Evolutionary conservation across 176 grass and related monocot species (phyloP), one percentile per base, ranked within the genome.

Genomic region (Aegilops longissima): DNA sequence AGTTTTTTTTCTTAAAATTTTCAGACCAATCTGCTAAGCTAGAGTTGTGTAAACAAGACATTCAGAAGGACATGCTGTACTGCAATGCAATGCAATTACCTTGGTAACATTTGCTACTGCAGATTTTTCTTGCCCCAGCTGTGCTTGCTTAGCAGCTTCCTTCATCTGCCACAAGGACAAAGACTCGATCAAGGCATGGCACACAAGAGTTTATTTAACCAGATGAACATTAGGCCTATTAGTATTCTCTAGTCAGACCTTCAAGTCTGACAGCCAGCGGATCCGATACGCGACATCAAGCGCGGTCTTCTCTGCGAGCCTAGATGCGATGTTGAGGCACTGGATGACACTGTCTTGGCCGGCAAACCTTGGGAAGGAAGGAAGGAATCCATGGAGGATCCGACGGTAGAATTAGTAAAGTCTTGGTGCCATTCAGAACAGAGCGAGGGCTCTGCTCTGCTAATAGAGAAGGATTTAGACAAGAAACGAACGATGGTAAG

Each of bases 211-310:
- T 61, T 4, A 61, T 24, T 17, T 80, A 27, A n/a, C 10, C 44
- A 27, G 9, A 33, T 8, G 5, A 70, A 34, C 6, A 74, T 0
- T 2, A 16, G 17, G 66, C 17, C 24, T 51, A 27, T 44, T 2
- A 2, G 14, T 6, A 20, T 58, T 58, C 52, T 56, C 2, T 2
- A 1, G n/a, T n/a, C n/a, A 72, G 9, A 84, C 87, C 82, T 74
- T 30, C 2, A 80, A 56, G 47, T 34, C 74, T 56, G 17, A 34
- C 49, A 77, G 8, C 87, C 82, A 84, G 4, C 82, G 76, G 40
- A 14, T 56, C 36, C 87, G 66, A 33, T 42, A 54, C 1, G 82
- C 87, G 8, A 89, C 75, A 56, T 89, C 87, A 9, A 9, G 0
- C 17, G 12, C 39, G 2, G 81, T 80, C 58, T 89, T 89, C 5